Base-by-base conservation (phyloP, 177 flowering plant genomes). In the Vitis hybrid region DNA sequence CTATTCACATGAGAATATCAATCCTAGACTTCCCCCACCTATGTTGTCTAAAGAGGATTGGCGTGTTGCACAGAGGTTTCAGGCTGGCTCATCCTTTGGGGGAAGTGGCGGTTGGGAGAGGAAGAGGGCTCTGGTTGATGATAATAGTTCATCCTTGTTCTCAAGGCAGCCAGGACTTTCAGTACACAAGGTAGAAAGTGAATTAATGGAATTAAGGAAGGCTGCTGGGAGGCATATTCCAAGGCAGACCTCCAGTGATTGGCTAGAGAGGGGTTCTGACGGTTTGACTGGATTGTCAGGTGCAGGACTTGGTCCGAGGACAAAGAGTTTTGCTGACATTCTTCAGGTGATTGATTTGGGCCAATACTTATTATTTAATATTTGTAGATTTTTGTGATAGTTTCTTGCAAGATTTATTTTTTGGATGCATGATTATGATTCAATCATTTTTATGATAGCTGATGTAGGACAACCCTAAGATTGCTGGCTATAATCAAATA, bases 21-120 rank as follows among this genome's bases (percentile, higher is more conserved):
- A 94, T 62, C 96, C 97, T 11, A 88, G 97, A 71, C 78, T 94
- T 9, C 98, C 97, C 11, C 97, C 90, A 2, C 97, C 97, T 0
- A 63, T 80, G 72, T 19, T 90, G 74, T 88, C 98, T 1, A 90
- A 78, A 80, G 98, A 94, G 81, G 95, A 92, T 80, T 92, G 98
- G 97, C 85, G 94, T 19, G 69, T 82, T 31, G 87, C 94, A 0
- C 97, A 88, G 74, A 82, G 97, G 82, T 80, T 91, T 71, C 94
- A 86, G 71, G 85, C 73, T 20, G 84, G 82, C 2, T 80, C 88
- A 7, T 67, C 85, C 0, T 62, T 75, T 60, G 89, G 84, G 11
- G 86, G 86, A 9, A 71, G 73, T 15, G 88, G 82, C 56, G 90
- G 90, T 66, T 69, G 82, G 86, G 80, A 82, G 79, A 87, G 71